Evolutionary conservation across 202 grass and related monocot species (phyloP).

Genomic region (Setaria italica): DNA sequence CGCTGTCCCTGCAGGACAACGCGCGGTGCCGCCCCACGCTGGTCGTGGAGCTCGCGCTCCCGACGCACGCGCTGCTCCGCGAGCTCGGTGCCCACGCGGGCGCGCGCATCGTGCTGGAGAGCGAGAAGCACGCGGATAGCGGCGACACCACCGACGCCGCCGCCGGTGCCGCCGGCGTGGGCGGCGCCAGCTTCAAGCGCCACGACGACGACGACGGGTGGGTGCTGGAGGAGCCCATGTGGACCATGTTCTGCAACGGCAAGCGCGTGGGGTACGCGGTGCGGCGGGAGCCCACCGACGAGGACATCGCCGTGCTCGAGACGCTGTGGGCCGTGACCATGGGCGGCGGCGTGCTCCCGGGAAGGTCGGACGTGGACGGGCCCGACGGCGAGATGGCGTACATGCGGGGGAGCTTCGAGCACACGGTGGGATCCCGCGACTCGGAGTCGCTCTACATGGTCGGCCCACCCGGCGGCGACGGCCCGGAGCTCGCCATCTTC

Average conservation of each 20-base stretch:
- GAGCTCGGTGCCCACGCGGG: constrained; percentile 49
- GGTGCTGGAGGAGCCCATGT: constrained; percentile 60
- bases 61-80: constrained; percentile 63
- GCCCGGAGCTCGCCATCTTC: constrained; percentile 73
- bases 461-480: constrained; percentile 51
- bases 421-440: constrained; percentile 53
- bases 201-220: constrained; percentile 17
- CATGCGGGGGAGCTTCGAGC: constrained; percentile 66
- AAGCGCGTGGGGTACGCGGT: constrained; percentile 63
- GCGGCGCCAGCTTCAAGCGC: background rate
- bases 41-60: constrained; percentile 61
- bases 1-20: constrained; percentile 65
- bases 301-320: constrained; percentile 68
- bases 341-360: constrained; percentile 67
- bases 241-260: constrained; percentile 76
- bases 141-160: background rate
- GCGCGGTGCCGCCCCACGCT: constrained; percentile 65
- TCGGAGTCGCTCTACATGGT: constrained; percentile 77
- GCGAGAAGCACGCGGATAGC: constrained; percentile 49
- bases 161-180: background rate
- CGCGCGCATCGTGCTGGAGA: constrained; percentile 68
- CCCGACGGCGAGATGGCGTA: constrained; percentile 68
- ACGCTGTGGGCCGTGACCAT: constrained; percentile 65
- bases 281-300: constrained; percentile 50
- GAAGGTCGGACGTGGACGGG: constrained; percentile 32